These are phyloP conservation scores for Leptographium radiaticola DNA, from an alignment of 2,329 filamentous ascomycete genomes.

Conservation along the genomic window DNA sequence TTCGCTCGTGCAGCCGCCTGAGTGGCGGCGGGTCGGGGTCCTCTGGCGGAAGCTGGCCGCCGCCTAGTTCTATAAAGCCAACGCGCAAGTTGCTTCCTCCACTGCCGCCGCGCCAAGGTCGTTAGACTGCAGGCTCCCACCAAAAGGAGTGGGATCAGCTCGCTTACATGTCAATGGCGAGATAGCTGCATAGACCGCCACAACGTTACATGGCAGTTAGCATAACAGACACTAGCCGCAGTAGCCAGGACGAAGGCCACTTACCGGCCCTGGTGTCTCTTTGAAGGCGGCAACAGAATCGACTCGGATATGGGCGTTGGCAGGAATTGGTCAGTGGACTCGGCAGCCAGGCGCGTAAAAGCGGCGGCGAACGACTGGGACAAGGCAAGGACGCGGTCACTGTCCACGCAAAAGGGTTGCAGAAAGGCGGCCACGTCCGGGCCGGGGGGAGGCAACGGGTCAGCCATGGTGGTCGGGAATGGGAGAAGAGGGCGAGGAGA, in stretches of 20 bases:
- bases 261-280: constrained; percentile 32
- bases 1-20: constrained; percentile 49
- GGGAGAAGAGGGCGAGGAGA: neutral
- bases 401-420: constrained; percentile 34
- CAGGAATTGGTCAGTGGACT: constrained; percentile 43
- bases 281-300: constrained; percentile 33
- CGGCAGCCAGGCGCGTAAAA: constrained; percentile 36
- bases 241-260: constrained; percentile 14
- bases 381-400: constrained; percentile 30
- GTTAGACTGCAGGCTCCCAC: constrained; percentile 12
- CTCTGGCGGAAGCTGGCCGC: constrained; percentile 10
- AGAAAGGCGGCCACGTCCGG: constrained; percentile 30
- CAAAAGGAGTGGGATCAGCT: too few species aligned
- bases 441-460: neutral
- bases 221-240: neutral
- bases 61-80: constrained; percentile 49
- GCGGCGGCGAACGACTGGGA: constrained; percentile 32
- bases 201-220: neutral
- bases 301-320: constrained; percentile 49
- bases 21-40: constrained; percentile 16
- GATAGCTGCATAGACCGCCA: constrained; percentile 28
- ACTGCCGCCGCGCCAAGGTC: constrained; percentile 21
- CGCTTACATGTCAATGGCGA: constrained; percentile 52
- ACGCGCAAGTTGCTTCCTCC: constrained; percentile 58
- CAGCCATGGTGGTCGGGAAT: neutral